Percentiles rank a stretch among this genome's conserved stretches.
phyloP scores from a whole-genome alignment of 1,284 basidiomycete species.

The Pseudozyma sp. region DNA sequence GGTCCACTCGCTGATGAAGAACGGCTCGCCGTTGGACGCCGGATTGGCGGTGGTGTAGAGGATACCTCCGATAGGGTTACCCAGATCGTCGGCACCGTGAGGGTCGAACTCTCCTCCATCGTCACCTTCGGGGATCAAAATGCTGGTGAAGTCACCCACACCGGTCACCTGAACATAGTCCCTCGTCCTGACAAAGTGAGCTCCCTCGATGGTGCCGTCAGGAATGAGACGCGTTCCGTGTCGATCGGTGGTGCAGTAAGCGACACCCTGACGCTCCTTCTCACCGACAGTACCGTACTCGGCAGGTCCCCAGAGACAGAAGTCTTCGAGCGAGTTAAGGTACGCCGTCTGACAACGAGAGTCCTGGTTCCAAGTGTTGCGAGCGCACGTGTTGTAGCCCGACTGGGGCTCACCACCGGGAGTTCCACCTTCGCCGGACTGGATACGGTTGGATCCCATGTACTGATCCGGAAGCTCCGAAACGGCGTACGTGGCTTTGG shows the following conservation, averaged over 20 bases:
- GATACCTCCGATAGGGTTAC: constrained; percentile 63
- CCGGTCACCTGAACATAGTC: constrained; percentile 66
- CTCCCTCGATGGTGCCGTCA: constrained; percentile 61
- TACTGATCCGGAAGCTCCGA: constrained; percentile 56
- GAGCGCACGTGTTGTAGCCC: constrained; percentile 58
- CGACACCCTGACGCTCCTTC: constrained; percentile 59
- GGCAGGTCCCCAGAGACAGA: constrained; percentile 63
- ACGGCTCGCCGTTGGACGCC: constrained; percentile 40
- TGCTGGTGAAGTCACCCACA: constrained; percentile 53
- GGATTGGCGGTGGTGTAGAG: constrained; percentile 63
- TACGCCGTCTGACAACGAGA: constrained; percentile 64
- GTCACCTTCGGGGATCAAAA: constrained; percentile 51
- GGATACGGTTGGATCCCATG: constrained; percentile 56
- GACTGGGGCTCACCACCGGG: constrained; percentile 49
- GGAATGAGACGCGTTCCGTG: constrained; percentile 67
- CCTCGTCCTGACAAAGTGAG: constrained; percentile 63
- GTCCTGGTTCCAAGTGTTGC: constrained; percentile 52
- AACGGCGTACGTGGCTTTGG: constrained; percentile 57
- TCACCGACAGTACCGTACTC: constrained; percentile 53
- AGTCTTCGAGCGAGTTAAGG: constrained; percentile 63
- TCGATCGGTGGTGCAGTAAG: constrained; percentile 64
- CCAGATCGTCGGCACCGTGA: constrained; percentile 61
- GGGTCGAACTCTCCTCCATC: constrained; percentile 65
- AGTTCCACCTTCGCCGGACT: constrained; percentile 30
- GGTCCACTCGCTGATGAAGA: constrained; percentile 54